Evolutionary conservation across 345 rosid genomes (phyloP).

Genomic region (Viola odorata): DNA sequence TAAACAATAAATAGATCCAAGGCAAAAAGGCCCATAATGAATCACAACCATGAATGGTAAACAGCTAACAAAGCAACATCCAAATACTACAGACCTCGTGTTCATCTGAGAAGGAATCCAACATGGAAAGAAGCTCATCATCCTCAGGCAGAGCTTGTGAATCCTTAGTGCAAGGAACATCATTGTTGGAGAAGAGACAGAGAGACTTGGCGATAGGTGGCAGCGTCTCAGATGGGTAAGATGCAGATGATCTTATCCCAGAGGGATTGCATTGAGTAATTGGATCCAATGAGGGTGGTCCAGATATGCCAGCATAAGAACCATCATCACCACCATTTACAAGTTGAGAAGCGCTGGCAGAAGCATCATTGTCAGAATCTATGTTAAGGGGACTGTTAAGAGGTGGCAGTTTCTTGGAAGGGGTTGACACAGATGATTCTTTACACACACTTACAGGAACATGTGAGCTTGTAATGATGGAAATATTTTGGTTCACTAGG

Average conservation of each 20-base stretch:
- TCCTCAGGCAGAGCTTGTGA: background rate
- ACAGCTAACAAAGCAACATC: no score
- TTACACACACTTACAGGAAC: slow-evolving; percentile 7
- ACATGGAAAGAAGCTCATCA: slow-evolving; percentile 23
- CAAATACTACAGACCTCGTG: slow-evolving; percentile 16
- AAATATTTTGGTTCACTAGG: slow-evolving; percentile 13
- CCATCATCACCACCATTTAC: background rate
- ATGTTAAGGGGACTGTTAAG: background rate
- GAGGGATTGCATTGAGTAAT: background rate
- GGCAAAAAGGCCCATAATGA: background rate
- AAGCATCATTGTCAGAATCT: slow-evolving; percentile 8
- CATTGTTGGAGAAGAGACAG: background rate
- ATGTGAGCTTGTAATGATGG: slow-evolving; percentile 8
- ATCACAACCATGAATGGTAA: background rate
- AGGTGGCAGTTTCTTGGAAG: slow-evolving; percentile 18
- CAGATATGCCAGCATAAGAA: background rate
- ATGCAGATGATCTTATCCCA: background rate
- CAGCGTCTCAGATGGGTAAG: background rate
- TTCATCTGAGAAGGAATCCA: slow-evolving; percentile 28
- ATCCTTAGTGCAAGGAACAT: background rate
- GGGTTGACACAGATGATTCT: slow-evolving; percentile 26
- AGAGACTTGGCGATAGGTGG: background rate
- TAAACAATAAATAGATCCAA: background rate
- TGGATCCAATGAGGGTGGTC: background rate
- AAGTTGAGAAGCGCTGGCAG: slow-evolving; percentile 9